Conservation (phyloP, 768 basidiomycete genomes). For the Amanita brunnescens region DNA sequence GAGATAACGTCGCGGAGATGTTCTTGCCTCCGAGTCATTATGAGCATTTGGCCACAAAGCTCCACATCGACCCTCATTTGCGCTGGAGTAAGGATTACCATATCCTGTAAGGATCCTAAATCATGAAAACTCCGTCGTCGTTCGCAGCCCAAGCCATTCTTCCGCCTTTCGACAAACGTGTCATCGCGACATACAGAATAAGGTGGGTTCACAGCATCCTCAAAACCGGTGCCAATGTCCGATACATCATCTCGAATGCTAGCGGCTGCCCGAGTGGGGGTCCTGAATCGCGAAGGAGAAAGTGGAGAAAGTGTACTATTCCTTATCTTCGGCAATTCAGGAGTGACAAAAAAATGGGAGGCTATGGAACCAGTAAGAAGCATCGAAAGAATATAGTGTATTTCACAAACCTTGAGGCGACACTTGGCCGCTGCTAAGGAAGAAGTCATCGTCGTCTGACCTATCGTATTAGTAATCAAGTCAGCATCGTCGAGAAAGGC, state of each 20-base stretch:
- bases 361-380: conserved; percentile 7
- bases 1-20: conserved; percentile 59
- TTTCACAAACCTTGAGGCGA: conserved; percentile 54
- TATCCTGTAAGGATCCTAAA: conserved; percentile 36
- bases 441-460: conserved; percentile 45
- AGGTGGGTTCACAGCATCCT: neutral
- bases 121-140: conserved; percentile 60
- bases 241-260: neutral
- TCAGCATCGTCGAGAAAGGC: neutral
- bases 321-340: neutral
- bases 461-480: neutral
- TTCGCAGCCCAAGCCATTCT: neutral
- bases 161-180: neutral
- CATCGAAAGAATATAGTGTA: conserved; percentile 8
- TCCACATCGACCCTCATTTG: conserved; percentile 75
- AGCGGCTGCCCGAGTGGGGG: neutral
- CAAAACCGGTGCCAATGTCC: neutral
- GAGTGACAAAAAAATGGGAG: neutral
- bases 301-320: neutral
- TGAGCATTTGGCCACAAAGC: conserved; percentile 63
- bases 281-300: neutral
- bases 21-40: conserved; percentile 57
- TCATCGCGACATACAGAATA: conserved; percentile 5
- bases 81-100: conserved; percentile 44
- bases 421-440: conserved; percentile 71